Conservation (phyloP, 2,329 filamentous ascomycete genomes). For the Aureobasidium sp. region DNA sequence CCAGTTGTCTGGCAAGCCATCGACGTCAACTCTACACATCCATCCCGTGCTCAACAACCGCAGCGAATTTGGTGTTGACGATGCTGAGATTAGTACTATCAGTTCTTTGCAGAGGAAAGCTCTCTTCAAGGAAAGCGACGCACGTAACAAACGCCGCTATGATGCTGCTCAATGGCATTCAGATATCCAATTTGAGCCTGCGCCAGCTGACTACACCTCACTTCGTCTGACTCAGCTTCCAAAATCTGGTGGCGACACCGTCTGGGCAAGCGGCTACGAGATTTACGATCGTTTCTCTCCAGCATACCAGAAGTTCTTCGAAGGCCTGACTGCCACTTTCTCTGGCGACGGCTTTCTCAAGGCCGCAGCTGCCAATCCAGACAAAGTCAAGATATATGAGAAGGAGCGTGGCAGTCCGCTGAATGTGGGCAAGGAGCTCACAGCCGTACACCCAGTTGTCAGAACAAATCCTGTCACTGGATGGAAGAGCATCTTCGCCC, state of each 20-base stretch:
- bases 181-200: slow-evolving; percentile 34
- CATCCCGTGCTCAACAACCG: slow-evolving; percentile 47
- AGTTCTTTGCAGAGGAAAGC: slow-evolving; percentile 28
- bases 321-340: slow-evolving; percentile 42
- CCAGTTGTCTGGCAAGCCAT: slow-evolving; percentile 41
- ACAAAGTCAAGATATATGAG: slow-evolving; percentile 37
- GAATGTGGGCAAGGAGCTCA: slow-evolving; percentile 45
- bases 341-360: slow-evolving; percentile 26
- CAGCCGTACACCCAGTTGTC: slow-evolving; percentile 47
- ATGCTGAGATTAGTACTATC: slow-evolving; percentile 33
- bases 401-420: slow-evolving; percentile 44
- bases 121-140: slow-evolving; percentile 24
- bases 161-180: slow-evolving; percentile 41
- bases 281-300: slow-evolving; percentile 49
- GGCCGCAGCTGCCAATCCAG: slow-evolving; percentile 29
- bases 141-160: slow-evolving; percentile 20
- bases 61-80: slow-evolving; percentile 30
- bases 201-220: slow-evolving; percentile 33
- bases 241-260: slow-evolving; percentile 31
- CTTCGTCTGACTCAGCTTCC: slow-evolving; percentile 29
- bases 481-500: slow-evolving; percentile 49
- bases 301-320: slow-evolving; percentile 50
- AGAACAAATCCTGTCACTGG: slow-evolving; percentile 57
- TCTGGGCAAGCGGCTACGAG: slow-evolving; percentile 44
- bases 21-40: slow-evolving; percentile 49